phyloP scores from a whole-genome alignment of 2,329 filamentous ascomycete genomes.

The Exophiala sp. region DNA sequence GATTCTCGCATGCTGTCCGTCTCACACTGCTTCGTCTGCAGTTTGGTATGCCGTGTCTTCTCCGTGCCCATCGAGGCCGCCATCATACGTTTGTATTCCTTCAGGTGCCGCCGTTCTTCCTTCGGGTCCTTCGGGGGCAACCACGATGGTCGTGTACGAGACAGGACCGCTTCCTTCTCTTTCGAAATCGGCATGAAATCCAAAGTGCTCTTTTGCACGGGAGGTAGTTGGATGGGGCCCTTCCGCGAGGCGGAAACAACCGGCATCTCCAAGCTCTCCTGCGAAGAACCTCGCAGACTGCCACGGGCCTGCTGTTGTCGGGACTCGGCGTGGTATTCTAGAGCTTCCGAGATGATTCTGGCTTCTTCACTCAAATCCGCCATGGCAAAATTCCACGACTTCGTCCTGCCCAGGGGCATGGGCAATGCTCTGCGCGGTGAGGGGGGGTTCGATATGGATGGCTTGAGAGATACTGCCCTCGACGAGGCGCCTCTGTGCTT shows the following conservation, averaged over 20 bases:
- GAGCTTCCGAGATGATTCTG: conserved; percentile 52
- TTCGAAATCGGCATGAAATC: conserved; percentile 62
- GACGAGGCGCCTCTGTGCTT: conserved; percentile 22
- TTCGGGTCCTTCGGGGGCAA: conserved; percentile 67
- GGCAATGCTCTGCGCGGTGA: conserved; percentile 28
- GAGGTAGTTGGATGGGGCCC: conserved; percentile 50
- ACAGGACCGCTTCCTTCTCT: conserved; percentile 60
- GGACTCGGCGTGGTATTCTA: conserved; percentile 54
- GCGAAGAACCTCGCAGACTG: conserved; percentile 11
- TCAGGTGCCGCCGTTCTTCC: conserved; percentile 84
- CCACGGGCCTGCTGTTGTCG: conserved; percentile 24
- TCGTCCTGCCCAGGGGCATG: conserved; percentile 41
- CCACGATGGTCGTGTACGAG: conserved; percentile 63
- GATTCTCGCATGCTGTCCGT: conserved; percentile 49
- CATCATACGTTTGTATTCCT: conserved; percentile 63
- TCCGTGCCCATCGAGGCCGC: conserved; percentile 54
- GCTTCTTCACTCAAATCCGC: conserved; percentile 56
- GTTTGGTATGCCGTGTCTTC: conserved; percentile 48
- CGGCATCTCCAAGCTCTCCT: conserved; percentile 19
- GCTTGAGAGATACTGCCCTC: conserved; percentile 19
- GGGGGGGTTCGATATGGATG: conserved; percentile 15
- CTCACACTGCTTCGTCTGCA: conserved; percentile 44
- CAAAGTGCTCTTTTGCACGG: conserved; percentile 56
- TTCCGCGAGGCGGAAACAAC: conserved; percentile 44
- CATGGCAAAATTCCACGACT: conserved; percentile 55